Conservation (phyloP, 805 yeast genomes). For the Candida glaebosa region DNA sequence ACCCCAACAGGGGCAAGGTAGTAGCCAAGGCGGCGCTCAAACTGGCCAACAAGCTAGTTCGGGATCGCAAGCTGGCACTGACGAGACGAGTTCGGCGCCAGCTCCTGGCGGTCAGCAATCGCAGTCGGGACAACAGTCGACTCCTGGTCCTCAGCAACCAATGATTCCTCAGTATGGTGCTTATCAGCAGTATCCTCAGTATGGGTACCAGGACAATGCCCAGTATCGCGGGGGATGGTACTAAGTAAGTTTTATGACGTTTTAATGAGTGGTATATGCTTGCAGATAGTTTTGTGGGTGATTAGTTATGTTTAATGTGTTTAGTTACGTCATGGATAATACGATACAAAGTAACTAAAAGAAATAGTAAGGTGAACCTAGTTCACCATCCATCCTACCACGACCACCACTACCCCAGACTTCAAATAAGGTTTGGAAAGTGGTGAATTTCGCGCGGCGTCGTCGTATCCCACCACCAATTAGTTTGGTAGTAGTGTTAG, state of each 20-base stretch:
- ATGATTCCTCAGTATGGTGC: slow-evolving; percentile 41
- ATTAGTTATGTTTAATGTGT: slow-evolving; percentile 1
- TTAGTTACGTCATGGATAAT: slow-evolving; percentile 4
- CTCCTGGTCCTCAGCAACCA: slow-evolving; percentile 34
- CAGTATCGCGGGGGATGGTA: slow-evolving; percentile 44
- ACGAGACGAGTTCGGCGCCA: background rate
- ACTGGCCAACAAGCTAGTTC: slow-evolving; percentile 3
- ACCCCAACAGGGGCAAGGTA: slow-evolving; percentile 14
- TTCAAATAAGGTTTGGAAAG: no score
- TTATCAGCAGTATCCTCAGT: slow-evolving; percentile 48
- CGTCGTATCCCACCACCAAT: background rate
- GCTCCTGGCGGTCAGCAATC: slow-evolving; percentile 17
- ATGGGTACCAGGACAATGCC: slow-evolving; percentile 41
- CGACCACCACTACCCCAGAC: no score
- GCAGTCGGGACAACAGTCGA: slow-evolving; percentile 22
- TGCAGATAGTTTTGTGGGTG: slow-evolving; percentile 3
- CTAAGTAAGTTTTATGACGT: slow-evolving; percentile 15
- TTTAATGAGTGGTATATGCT: slow-evolving; percentile 2
- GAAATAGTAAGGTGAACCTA: no score
- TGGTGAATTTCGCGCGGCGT: background rate
- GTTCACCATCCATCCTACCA: no score
- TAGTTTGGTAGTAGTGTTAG: background rate
- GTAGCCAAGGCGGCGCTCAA: slow-evolving; percentile 7
- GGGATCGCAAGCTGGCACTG: slow-evolving; percentile 5
- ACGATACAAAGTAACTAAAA: slow-evolving; percentile 3